Evolutionary conservation across 768 basidiomycete genomes (phyloP).

Genomic region (Dictyophora rubrovolvata): DNA sequence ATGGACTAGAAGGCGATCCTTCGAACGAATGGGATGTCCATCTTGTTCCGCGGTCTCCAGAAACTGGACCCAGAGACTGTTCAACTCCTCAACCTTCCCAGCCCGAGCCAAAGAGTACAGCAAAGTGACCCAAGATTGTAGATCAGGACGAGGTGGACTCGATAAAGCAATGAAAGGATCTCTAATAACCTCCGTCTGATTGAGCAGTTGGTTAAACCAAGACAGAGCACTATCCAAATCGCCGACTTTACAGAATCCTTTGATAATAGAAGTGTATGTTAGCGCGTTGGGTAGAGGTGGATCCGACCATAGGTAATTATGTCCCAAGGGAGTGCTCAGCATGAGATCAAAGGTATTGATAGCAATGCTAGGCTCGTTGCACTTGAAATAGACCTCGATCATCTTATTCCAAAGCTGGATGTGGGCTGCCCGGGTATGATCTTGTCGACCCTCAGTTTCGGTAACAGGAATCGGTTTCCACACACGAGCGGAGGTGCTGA

Average conservation of each 20-base stretch:
- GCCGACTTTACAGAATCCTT: conserved; percentile 50
- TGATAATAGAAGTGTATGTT: conserved; percentile 55
- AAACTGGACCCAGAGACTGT: conserved; percentile 39
- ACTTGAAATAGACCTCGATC: conserved; percentile 64
- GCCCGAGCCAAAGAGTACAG: conserved; percentile 43
- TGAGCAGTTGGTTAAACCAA: conserved; percentile 64
- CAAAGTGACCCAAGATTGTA: conserved; percentile 47
- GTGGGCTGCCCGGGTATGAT: conserved; percentile 21
- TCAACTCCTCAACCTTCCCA: conserved; percentile 42
- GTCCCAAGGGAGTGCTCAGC: conserved; percentile 37
- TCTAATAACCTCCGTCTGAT: conserved; percentile 24
- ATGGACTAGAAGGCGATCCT: conserved; percentile 36
- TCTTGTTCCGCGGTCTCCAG: conserved; percentile 26
- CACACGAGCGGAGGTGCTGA: conserved; percentile 11
- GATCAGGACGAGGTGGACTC: conserved; percentile 41
- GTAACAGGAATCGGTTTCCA: conserved; percentile 1
- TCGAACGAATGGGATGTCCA: conserved; percentile 22
- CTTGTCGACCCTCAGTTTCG: conserved; percentile 6
- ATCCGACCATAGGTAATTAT: conserved; percentile 26
- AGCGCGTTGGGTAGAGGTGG: conserved; percentile 48
- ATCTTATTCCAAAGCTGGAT: conserved; percentile 62
- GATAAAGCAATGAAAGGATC: conserved; percentile 34
- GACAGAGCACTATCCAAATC: conserved; percentile 53
- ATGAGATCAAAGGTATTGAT: conserved; percentile 60
- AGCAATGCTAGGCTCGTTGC: conserved; percentile 51